Evolutionary conservation across 2,329 filamentous ascomycete species (phyloP).

Genomic region (Aspergillus clavatus): DNA sequence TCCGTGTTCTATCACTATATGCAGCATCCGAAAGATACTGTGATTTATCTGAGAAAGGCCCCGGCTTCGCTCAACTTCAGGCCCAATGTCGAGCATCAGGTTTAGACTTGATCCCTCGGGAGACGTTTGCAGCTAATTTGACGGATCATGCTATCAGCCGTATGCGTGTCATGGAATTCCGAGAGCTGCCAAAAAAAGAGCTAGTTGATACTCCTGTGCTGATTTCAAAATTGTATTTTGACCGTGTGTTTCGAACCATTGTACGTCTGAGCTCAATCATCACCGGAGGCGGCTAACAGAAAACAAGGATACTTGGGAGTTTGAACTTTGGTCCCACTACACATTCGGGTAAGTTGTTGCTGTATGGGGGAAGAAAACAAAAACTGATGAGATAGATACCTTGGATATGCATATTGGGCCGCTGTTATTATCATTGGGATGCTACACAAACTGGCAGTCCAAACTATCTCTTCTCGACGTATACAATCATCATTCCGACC

Average conservation of each 20-base stretch:
- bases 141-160: constrained; percentile 29
- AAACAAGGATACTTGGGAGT: constrained; percentile 29
- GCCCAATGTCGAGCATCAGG: constrained; percentile 21
- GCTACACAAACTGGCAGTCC: constrained; percentile 23
- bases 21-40: constrained; percentile 33
- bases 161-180: constrained; percentile 31
- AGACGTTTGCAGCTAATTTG: constrained; percentile 27
- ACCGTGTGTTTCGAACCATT: constrained; percentile 28
- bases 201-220: constrained; percentile 25
- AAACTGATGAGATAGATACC: constrained; percentile 18
- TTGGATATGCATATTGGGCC: constrained; percentile 40
- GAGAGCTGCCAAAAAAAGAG: constrained; percentile 21
- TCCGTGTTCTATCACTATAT: constrained; percentile 34
- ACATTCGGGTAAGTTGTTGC: constrained; percentile 31
- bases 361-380: neutral
- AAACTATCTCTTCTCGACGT: constrained; percentile 14
- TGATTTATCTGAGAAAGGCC: constrained; percentile 17
- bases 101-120: constrained; percentile 23
- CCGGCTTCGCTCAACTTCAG: constrained; percentile 21
- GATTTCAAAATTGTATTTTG: constrained; percentile 28
- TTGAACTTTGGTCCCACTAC: constrained; percentile 32
- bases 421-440: constrained; percentile 33
- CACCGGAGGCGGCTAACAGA: neutral
- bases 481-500: constrained; percentile 1
- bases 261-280: constrained; percentile 18